Percentiles rank a stretch among this genome's conserved stretches.
Conservation (phyloP, 2,329 filamentous ascomycete genomes). For the Penicillium polonicum region DNA sequence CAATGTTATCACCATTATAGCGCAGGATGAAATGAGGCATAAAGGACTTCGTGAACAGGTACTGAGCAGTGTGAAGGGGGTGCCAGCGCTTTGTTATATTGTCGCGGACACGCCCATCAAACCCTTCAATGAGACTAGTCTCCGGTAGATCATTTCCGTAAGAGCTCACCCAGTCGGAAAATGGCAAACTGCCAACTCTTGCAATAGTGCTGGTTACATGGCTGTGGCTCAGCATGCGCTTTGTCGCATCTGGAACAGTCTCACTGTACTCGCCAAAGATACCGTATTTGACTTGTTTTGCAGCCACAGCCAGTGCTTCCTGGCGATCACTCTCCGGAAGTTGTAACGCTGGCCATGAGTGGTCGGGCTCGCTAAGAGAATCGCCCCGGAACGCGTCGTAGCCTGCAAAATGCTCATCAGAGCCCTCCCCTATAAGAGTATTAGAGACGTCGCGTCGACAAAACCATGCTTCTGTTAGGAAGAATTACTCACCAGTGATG, state of each 20-base stretch:
- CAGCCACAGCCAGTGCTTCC: not conserved
- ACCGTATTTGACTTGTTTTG: not conserved
- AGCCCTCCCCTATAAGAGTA: slow-evolving; percentile 51
- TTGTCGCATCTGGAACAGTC: not conserved
- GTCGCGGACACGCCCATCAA: not conserved
- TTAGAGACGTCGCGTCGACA: not conserved
- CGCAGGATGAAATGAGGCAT: slow-evolving; percentile 44
- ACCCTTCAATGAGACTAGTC: not conserved
- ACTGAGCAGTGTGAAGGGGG: slow-evolving; percentile 41
- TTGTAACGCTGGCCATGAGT: not conserved
- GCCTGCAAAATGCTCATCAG: slow-evolving; percentile 57
- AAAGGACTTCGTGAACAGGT: slow-evolving; percentile 39
- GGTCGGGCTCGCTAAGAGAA: slow-evolving; percentile 51
- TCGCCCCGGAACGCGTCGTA: slow-evolving; percentile 51
- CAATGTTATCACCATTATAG: slow-evolving; percentile 47
- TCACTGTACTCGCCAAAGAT: not conserved
- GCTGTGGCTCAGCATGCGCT: not conserved
- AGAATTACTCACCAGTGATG: not conserved
- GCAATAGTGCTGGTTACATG: not conserved
- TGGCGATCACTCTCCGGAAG: not conserved
- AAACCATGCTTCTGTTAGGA: no score
- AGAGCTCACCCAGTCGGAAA: not conserved
- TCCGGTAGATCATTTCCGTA: not conserved
- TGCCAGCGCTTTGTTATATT: slow-evolving; percentile 34
- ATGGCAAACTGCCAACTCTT: not conserved